These are phyloP conservation scores for Chiua virens DNA, from an alignment of 768 basidiomycete species.

Conservation along the genomic window DNA sequence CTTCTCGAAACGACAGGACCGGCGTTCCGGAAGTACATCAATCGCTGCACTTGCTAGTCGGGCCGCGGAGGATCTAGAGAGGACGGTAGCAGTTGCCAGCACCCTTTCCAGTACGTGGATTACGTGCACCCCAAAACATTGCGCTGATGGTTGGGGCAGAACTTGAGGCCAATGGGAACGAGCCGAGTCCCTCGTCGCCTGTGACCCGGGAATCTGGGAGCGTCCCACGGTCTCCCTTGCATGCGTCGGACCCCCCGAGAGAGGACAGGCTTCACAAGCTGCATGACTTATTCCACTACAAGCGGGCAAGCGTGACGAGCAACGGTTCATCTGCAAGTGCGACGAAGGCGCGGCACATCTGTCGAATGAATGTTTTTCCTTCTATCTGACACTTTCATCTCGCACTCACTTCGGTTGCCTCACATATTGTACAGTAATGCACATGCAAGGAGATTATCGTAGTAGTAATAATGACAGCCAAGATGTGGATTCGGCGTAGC, in stretches of 20 bases:
- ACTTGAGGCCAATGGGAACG: slow-evolving; percentile 56
- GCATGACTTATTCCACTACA: slow-evolving; percentile 82
- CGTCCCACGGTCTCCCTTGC: slow-evolving; percentile 37
- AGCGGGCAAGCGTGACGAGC: slow-evolving; percentile 60
- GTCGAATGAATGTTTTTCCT: slow-evolving; percentile 19
- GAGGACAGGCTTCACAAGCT: slow-evolving; percentile 73
- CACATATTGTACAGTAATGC: slow-evolving; percentile 32
- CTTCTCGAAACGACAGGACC: slow-evolving; percentile 86
- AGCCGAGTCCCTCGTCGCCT: slow-evolving; percentile 36
- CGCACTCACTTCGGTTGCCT: slow-evolving; percentile 14
- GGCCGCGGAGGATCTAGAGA: slow-evolving; percentile 83
- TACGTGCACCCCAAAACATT: not conserved
- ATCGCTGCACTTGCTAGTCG: slow-evolving; percentile 82
- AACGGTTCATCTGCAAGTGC: slow-evolving; percentile 37
- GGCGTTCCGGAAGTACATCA: slow-evolving; percentile 90
- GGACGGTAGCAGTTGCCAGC: slow-evolving; percentile 78
- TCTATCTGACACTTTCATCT: slow-evolving; percentile 20
- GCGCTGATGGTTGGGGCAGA: slow-evolving; percentile 39
- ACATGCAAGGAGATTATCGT: slow-evolving; percentile 22
- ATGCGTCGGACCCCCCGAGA: slow-evolving; percentile 34
- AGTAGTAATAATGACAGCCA: slow-evolving; percentile 19
- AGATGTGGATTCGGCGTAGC: too few relatives aligned
- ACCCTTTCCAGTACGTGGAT: slow-evolving; percentile 68
- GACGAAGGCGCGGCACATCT: slow-evolving; percentile 12
- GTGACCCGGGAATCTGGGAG: slow-evolving; percentile 27